phyloP scores from a whole-genome alignment of 2,329 filamentous ascomycete genomes.

The Dothideomycetes sp. region DNA sequence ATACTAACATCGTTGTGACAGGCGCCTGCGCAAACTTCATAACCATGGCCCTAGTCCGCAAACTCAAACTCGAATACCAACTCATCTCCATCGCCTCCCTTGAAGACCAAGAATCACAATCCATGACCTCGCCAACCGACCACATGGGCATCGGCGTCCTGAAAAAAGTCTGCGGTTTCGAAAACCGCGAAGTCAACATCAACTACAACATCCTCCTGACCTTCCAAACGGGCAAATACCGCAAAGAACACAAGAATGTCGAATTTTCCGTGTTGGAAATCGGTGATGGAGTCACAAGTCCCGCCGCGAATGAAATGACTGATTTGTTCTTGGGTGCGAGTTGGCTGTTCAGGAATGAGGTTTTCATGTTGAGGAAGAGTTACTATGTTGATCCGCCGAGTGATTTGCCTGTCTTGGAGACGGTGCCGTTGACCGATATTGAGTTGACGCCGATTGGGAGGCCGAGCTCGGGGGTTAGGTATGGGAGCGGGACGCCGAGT shows the following conservation, averaged over 20 bases:
- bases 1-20: no score
- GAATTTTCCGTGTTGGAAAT: conserved; percentile 34
- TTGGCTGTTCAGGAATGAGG: conserved; percentile 10
- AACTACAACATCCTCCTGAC: not conserved
- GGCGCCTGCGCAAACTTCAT: conserved; percentile 19
- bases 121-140: not conserved
- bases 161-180: conserved; percentile 9
- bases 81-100: conserved; percentile 3
- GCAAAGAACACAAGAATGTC: conserved; percentile 55
- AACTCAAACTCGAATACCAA: conserved; percentile 5
- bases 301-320: conserved; percentile 6
- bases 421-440: not conserved
- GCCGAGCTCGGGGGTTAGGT: not conserved
- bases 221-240: conserved; percentile 42
- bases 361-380: conserved; percentile 11
- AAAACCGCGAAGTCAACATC: conserved; percentile 4
- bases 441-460: conserved; percentile 10
- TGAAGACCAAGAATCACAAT: not conserved
- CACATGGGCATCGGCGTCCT: conserved; percentile 6
- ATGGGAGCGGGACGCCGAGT: not conserved
- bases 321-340: conserved; percentile 8
- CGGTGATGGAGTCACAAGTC: conserved; percentile 4
- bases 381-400: conserved; percentile 11
- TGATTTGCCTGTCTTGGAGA: conserved; percentile 3
- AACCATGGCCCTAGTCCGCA: conserved; percentile 10